Evolutionary conservation across 495 filamentous ascomycete genomes (phyloP), one percentile per base, ranked within the genome.

Genomic region (Daldinia caldariorum): DNA sequence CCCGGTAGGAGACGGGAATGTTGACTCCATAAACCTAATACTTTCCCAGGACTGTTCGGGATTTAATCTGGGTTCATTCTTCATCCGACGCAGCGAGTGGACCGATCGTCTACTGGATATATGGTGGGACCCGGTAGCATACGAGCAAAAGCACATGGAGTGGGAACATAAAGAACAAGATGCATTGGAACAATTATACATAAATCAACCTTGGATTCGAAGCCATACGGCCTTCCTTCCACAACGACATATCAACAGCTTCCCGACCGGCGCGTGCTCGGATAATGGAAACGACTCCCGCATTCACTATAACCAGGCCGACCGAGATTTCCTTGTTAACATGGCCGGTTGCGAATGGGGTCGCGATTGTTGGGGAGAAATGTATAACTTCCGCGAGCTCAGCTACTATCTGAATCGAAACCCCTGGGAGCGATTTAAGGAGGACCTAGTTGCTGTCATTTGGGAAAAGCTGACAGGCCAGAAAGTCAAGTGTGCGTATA

Each of bases 111-210:
- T 99, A 6, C 86, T 99, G 29, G 95, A 99, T 77, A 87, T 97
- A 62, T 99, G 94, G 95, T 99, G 96, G 96, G 95, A 99, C 73
- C 95, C 95, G 0, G 93, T 97, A 39, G 89, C 91, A 61, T 99
- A 99, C 79, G 95, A 99, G 80, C 96, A 98, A 81, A 94, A 93
- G 79, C 95, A 99, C 75, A 98, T 97, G 94, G 87, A 97, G 66
- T 99, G 95, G 95, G 93, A 95, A 74, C 96, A 98, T 82, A 98
- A 97, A 74, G 95, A 99, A 74, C 95, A 99, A 77, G 93, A 97
- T 77, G 91, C 95, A 13, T 79, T 99, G 45, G 94, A 98, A 78
- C 92, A 96, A 78, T 85, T 99, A 47, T 99, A 98, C 79, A 87
- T 83, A 35, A 90, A 89, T 69, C 95, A 98, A 74, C 92, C 95